These are phyloP conservation scores for Lactifluus pinguis DNA, from an alignment of 768 basidiomycete genomes.

Conservation along the genomic window DNA sequence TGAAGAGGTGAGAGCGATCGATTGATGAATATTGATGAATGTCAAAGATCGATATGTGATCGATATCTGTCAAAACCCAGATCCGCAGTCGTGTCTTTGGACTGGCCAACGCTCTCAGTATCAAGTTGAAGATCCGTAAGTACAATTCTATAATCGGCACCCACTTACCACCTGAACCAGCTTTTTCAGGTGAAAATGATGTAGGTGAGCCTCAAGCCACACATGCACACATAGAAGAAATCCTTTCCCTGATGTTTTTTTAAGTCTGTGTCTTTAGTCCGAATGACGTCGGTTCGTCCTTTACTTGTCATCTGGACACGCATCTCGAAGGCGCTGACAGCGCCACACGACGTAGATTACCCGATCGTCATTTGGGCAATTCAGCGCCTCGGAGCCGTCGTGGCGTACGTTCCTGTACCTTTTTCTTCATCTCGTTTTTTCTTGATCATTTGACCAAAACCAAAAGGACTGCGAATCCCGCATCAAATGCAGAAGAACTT, in stretches of 20 bases:
- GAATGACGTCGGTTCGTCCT: constrained; percentile 23
- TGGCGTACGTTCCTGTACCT: constrained; percentile 10
- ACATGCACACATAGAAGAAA: not conserved
- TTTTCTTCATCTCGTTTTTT: not conserved
- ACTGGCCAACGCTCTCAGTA: constrained; percentile 29
- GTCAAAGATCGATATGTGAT: not conserved
- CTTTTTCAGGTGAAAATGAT: constrained; percentile 28
- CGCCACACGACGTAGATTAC: not conserved
- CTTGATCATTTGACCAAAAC: no score
- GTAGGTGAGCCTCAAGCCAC: constrained; percentile 25
- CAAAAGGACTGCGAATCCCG: constrained; percentile 50
- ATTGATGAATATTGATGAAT: no score
- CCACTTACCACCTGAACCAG: not conserved
- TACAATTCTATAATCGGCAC: no score
- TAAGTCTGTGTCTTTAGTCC: constrained; percentile 18
- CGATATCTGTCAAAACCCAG: constrained; percentile 13
- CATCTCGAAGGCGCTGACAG: not conserved
- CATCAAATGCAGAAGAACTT: constrained; percentile 48
- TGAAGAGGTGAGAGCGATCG: constrained; percentile 28
- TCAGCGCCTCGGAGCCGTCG: constrained; percentile 20
- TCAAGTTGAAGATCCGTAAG: constrained; percentile 27
- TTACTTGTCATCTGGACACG: not conserved
- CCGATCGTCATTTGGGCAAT: constrained; percentile 13
- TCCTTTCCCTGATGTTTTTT: no score
- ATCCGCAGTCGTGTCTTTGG: constrained; percentile 29